Evolutionary conservation across 371 early-diverging fungal genomes (phyloP), one percentile per base, ranked within the genome.

Genomic region (Aphelidium insulamus): DNA sequence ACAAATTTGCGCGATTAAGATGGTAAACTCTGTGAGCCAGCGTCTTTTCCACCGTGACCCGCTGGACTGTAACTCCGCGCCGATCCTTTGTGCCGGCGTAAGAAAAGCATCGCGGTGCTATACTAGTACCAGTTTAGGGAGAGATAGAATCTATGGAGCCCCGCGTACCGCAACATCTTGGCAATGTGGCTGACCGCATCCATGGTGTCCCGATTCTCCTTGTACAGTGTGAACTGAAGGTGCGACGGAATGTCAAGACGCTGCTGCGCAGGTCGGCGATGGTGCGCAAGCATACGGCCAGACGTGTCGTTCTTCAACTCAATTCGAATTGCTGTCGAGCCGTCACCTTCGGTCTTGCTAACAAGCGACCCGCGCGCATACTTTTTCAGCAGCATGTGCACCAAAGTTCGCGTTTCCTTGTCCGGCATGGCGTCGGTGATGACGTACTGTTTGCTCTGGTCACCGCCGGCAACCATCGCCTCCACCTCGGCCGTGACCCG

Each of bases 21-120:
- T n/a, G n/a, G n/a, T n/a, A n/a, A n/a, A n/a, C n/a, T n/a, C 50
- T 49, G 5, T 49, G 26, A 4, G 42, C 32, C n/a, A 79, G 44
- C 0, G 44, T 33, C 16, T 60, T 55, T 33, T 73, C 67, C 4
- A 69, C 75, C 8, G 86, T 77, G 30, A 90, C 71, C 30, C 66
- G 52, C 51, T 99, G 99, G 25, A 72, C 67, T 1, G 97, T 99
- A 30, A 97, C 58, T 0, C 77, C 98, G 25, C 94, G 72, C 38
- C 79, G 81, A 55, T 99, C 99, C 52, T 99, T 99, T n/a, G 85
- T 97, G 9, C 99, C 99, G 0, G 94, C 88, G 57, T 75, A 80
- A 2, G 83, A 62, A 39, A 94, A 69, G 12, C 48, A 43, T 24
- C 71, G 70, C 0, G 50, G 33, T 14, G 49, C 52, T 19, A 58